Base-by-base conservation (phyloP, 768 basidiomycete genomes). In the Hysterangium stoloniferum region DNA sequence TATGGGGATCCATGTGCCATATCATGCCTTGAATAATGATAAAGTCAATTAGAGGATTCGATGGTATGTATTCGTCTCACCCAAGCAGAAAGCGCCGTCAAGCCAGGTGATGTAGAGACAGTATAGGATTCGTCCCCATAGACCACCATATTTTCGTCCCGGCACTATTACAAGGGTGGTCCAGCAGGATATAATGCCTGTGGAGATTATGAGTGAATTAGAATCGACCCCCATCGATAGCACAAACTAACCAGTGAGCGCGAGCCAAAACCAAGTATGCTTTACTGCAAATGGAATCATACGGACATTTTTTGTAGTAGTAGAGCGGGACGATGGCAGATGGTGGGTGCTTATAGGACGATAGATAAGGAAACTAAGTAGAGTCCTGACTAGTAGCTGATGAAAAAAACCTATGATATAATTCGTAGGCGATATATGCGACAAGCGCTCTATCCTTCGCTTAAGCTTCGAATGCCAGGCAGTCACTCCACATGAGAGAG, bases 261-360 rank as follows among this genome's bases (percentile, higher is more conserved):
- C 80, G 17, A 84, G 67, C 56, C 68, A 65, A 56, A 79, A 79
- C 79, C 80, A 84, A 41, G 66, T 66, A 37, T 75, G 64, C 66
- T 75, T 82, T 48, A 83, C 68, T 42, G 72, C 69, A 48, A 74
- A 75, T 17, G 77, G 69, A 31, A 82, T 70, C 80, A 82, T 82
- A 40, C 29, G 38, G 8, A 20, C 38, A 41, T 41, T 22, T 20
- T 41, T n/a, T n/a, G n/a, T n/a, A n/a, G n/a, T n/a, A n/a, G n/a
- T n/a, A n/a, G n/a, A n/a, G n/a, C n/a, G n/a, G n/a, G n/a, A n/a
- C n/a, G n/a, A n/a, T n/a, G n/a, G n/a, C n/a, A n/a, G n/a, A n/a
- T n/a, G n/a, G n/a, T n/a, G n/a, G n/a, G n/a, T n/a, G n/a, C n/a
- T n/a, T n/a, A n/a, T n/a, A n/a, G n/a, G n/a, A n/a, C n/a, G n/a